phyloP scores from a whole-genome alignment of 768 basidiomycete genomes.

The Mycena olivaceomarginata region DNA sequence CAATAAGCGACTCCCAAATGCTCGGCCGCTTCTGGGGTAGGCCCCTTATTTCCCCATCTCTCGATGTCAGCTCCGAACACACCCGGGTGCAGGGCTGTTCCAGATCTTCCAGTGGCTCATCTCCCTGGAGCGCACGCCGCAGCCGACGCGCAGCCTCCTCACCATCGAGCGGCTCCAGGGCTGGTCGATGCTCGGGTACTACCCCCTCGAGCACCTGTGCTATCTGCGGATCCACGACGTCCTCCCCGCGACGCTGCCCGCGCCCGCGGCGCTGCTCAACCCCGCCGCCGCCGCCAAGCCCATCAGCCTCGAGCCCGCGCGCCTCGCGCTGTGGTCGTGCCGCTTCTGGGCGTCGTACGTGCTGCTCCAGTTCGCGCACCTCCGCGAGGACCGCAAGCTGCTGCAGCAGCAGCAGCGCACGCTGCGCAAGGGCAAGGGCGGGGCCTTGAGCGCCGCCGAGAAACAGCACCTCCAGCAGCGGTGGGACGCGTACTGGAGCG shows the following conservation, averaged over 20 bases:
- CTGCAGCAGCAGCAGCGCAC: constrained; percentile 72
- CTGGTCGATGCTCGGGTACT: constrained; percentile 87
- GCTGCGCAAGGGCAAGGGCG: constrained; percentile 75
- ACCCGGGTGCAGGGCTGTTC: constrained; percentile 72
- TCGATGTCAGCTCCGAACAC: not conserved
- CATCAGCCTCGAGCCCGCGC: constrained; percentile 66
- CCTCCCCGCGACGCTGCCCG: constrained; percentile 73
- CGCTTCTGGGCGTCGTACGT: constrained; percentile 91
- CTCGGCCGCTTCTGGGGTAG: constrained; percentile 89
- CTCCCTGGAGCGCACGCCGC: constrained; percentile 81
- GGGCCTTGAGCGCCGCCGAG: constrained; percentile 67
- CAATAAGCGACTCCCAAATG: constrained; percentile 81
- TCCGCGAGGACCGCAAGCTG: constrained; percentile 80
- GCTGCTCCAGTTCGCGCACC: constrained; percentile 83
- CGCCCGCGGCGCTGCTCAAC: constrained; percentile 64
- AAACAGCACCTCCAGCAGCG: constrained; percentile 73
- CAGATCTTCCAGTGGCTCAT: constrained; percentile 90
- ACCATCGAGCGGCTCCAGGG: constrained; percentile 89
- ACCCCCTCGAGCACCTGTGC: constrained; percentile 86
- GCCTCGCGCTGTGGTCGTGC: constrained; percentile 81
- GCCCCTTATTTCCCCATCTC: constrained; percentile 44
- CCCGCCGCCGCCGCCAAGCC: constrained; percentile 61
- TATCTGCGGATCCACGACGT: constrained; percentile 79
- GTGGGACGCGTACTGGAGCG: constrained; percentile 83
- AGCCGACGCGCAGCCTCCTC: constrained; percentile 81